Evolutionary conservation across 768 basidiomycete genomes (phyloP), one percentile per base, ranked within the genome.

Genomic region (Exidia glandulosa): DNA sequence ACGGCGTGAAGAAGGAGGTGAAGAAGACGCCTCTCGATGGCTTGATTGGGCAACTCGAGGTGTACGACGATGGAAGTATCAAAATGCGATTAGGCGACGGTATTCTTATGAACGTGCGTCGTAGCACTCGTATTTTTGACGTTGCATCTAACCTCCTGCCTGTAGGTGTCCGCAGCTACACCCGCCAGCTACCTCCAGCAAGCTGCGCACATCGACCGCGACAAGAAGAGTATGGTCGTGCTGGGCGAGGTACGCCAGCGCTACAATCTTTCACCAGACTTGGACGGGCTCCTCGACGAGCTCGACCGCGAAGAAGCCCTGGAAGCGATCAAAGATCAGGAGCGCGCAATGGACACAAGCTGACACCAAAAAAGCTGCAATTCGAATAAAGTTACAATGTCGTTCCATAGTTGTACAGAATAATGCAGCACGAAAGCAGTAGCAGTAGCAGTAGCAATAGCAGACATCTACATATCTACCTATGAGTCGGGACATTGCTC

Each of bases 141-240:
- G 5, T 29, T 45, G 13, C 29, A 48, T 34, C 5, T 32, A 31
- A 7, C 33, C 19, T 30, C 32, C 59, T 14, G 50, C 50, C 27
- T 48, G 34, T 66, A 90, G 93, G 86, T 95, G 32, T 83, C 81
- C 19, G 83, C 87, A 10, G 90, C 86, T 7, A 91, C 89, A 2
- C 87, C 87, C 59, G 84, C 91, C 1, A 88, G 90, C 0, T 95
- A 95, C 71, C 79, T 94, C 2, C 90, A 94, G 69, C 91, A 95
- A 59, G 87, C 88, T 5, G 86, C 90, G 23, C 79, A 85, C 65
- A 67, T 95, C 31, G 85, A 95, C 68, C 66, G 73, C 57, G 72
- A 72, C 37, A 73, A 76, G 23, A 87, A 86, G 65, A 76, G 75
- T 29, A 72, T 92, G 25, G 78, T 77, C 36, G 83, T 94, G 3